Evolutionary conservation across 2,329 filamentous ascomycete genomes (phyloP), one percentile per base, ranked within the genome.

Genomic region (Monosporascus cannonballus): DNA sequence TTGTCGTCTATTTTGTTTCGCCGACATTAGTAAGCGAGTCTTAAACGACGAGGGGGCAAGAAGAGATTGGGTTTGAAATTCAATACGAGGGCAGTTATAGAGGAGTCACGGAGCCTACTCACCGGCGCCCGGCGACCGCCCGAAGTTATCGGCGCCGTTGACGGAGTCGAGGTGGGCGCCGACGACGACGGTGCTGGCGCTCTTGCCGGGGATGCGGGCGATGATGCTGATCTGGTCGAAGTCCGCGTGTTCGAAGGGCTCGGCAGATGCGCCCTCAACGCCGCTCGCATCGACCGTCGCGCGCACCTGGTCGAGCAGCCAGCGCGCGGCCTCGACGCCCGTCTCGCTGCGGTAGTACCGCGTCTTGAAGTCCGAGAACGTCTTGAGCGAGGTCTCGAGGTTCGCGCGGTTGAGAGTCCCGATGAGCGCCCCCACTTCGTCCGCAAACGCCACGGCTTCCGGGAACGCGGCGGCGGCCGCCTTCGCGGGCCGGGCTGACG

Each of bases 91-190:
- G 0, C 11, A 14, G 11, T 14, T 4, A 34, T 3, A 5, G 30
- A 30, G 27, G 27, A 34, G 30, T 34, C 30, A 14, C 9, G 9
- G 30, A 30, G 1, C 30, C 30, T 1, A 39, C 39, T 18, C 14
- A 42, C 39, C 39, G 18, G 39, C 39, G 17, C 39, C 39, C 11
- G 39, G 25, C 86, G 81, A 25, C 95, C 78, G 39, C 93, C 75
- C 4, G 85, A 87, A 1, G 90, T 90, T 17, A 95, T 72, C 72
- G 89, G 93, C 48, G n/a, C 95, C 77, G 71, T 96, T 96, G 72
- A 96, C 93, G 64, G 87, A 93, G 70, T 96, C 91, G 67, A 94
- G 90, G 69, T 96, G 90, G 1, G 90, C 89, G 49, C 91, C 90
- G 59, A 96, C 85, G 18, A 96, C 85, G 36, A 93, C 79, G 0